A percentile compares a stretch with the other conserved stretches of the same genome.
Evolutionary conservation across 176 grass and related monocot species (phyloP).

Genomic region (Avena atlantica): DNA sequence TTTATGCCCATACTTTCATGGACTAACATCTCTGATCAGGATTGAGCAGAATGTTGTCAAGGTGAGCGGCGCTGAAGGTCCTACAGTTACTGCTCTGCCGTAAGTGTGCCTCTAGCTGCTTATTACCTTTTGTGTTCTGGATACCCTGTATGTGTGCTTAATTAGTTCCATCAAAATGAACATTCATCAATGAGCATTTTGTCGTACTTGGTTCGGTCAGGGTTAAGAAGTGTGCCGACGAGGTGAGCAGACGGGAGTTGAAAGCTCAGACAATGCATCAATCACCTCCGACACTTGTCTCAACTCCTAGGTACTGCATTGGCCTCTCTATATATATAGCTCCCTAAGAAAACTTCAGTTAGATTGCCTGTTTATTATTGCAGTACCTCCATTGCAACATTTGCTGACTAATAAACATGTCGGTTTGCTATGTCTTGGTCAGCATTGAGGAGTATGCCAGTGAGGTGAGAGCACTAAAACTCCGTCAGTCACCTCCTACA

Average conservation of each 20-base stretch:
- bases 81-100: no score
- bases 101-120: no score
- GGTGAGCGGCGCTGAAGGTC: no score
- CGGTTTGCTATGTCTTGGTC: not conserved
- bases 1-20: no score
- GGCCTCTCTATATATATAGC: not conserved
- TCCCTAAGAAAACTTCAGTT: not conserved
- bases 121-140: no score
- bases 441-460: not conserved
- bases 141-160: no score
- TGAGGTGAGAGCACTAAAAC: not conserved
- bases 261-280: not conserved
- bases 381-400: not conserved
- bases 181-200: not conserved
- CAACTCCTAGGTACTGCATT: slow-evolving; percentile 3
- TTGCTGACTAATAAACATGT: not conserved
- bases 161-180: not conserved
- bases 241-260: not conserved
- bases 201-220: no score
- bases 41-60: not conserved
- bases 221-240: no score
- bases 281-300: not conserved
- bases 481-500: no score
- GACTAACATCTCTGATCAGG: not conserved
- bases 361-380: not conserved